These are phyloP conservation scores for Mycena crocata DNA, from an alignment of 768 basidiomycete genomes.

Conservation along the genomic window DNA sequence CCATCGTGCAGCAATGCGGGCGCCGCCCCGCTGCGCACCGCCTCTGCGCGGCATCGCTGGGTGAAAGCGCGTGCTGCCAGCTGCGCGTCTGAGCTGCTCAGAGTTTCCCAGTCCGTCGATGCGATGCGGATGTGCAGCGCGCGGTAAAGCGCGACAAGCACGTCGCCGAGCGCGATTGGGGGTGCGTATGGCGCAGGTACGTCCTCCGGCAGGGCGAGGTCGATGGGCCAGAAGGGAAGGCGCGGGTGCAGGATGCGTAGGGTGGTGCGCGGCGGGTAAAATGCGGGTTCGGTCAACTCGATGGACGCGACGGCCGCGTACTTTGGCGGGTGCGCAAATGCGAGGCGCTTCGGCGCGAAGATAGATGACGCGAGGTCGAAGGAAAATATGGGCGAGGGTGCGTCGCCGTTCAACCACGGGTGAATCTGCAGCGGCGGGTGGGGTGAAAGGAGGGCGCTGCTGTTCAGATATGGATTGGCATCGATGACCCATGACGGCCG, in stretches of 20 bases:
- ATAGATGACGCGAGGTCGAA: conserved; percentile 51
- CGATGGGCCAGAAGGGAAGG: conserved; percentile 55
- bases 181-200: background rate
- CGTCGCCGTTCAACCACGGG: conserved; percentile 47
- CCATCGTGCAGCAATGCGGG: background rate
- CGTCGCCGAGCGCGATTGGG: conserved; percentile 19
- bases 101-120: conserved; percentile 42
- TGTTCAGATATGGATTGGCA: background rate
- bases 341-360: conserved; percentile 6
- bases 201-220: conserved; percentile 38
- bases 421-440: background rate
- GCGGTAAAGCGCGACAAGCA: conserved; percentile 16
- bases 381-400: conserved; percentile 42
- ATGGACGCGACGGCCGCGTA: background rate
- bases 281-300: conserved; percentile 51
- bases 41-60: conserved; percentile 2
- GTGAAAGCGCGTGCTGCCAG: background rate
- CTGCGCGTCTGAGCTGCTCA: conserved; percentile 39
- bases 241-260: conserved; percentile 56
- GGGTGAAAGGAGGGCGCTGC: background rate
- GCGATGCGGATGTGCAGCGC: conserved; percentile 36
- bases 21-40: background rate
- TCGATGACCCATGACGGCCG: background rate
- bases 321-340: background rate
- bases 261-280: conserved; percentile 48